Conservation (phyloP, 192 early-diverging fungal species). For the Umbelopsis isabellina region DNA sequence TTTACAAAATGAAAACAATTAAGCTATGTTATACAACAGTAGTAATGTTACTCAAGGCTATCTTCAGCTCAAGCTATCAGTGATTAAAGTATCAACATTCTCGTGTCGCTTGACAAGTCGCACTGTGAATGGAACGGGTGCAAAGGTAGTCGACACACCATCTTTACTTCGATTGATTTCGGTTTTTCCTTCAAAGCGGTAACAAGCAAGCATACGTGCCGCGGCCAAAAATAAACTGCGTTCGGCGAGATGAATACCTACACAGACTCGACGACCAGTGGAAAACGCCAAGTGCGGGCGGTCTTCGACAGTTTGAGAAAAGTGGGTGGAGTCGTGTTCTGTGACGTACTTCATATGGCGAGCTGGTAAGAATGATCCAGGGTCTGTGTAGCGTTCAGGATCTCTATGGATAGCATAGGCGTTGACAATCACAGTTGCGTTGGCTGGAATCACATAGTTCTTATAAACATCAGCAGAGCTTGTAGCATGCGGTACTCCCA, state of each 20-base stretch:
- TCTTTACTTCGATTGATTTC: slow-evolving; percentile 23
- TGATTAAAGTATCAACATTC: slow-evolving; percentile 1
- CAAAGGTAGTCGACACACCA: slow-evolving; percentile 21
- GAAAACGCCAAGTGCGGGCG: slow-evolving; percentile 40
- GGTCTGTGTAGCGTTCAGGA: slow-evolving; percentile 42
- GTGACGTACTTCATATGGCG: slow-evolving; percentile 42
- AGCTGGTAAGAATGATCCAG: slow-evolving; percentile 53
- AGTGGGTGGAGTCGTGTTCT: neutral
- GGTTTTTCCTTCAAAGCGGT: slow-evolving; percentile 24
- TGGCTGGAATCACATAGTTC: slow-evolving; percentile 52
- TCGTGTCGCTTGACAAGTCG: slow-evolving; percentile 29
- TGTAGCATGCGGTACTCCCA: slow-evolving; percentile 41
- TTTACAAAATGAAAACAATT: too few species aligned
- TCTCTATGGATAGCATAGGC: slow-evolving; percentile 57
- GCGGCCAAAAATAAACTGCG: slow-evolving; percentile 33
- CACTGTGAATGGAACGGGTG: slow-evolving; percentile 32
- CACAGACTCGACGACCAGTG: slow-evolving; percentile 41
- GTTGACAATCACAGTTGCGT: slow-evolving; percentile 56
- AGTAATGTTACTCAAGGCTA: too few species aligned
- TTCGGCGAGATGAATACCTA: slow-evolving; percentile 44
- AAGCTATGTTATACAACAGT: too few species aligned
- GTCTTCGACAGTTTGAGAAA: slow-evolving; percentile 23
- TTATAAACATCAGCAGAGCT: slow-evolving; percentile 42
- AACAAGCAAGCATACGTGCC: slow-evolving; percentile 28
- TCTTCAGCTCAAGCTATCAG: neutral